phyloP scores from a whole-genome alignment of 441 rosid species.

The Populus hybrid region DNA sequence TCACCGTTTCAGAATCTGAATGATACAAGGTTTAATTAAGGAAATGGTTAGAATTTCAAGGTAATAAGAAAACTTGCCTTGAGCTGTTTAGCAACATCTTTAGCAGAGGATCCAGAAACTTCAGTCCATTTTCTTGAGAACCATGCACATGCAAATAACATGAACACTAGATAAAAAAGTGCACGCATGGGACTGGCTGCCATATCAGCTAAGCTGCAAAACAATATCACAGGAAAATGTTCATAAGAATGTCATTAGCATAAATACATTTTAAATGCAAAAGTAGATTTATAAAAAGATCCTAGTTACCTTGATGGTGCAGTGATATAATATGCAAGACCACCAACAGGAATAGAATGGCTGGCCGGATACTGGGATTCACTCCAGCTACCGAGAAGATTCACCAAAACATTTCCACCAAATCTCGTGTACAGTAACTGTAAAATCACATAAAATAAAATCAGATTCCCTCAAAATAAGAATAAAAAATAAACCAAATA shows the following conservation, averaged over 20 bases:
- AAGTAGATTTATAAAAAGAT: background rate
- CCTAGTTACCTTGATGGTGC: conserved; percentile 40
- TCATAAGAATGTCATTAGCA: background rate
- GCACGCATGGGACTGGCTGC: conserved; percentile 95
- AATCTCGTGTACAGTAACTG: conserved; percentile 75
- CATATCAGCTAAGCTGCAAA: conserved; percentile 71
- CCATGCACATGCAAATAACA: conserved; percentile 82
- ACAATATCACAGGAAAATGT: background rate
- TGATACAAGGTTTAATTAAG: no score
- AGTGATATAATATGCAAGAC: conserved; percentile 53
- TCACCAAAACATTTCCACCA: conserved; percentile 71
- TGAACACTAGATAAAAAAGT: conserved; percentile 74
- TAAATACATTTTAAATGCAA: background rate
- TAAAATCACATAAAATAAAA: background rate
- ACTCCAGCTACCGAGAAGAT: conserved; percentile 80
- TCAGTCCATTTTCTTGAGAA: conserved; percentile 97
- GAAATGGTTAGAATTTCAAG: no score
- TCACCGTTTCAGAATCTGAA: background rate
- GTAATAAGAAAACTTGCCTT: conserved; percentile 39
- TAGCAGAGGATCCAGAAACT: conserved; percentile 94
- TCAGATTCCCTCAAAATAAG: no score
- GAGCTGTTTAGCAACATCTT: conserved; percentile 92
- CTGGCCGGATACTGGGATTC: conserved; percentile 85
- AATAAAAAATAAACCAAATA: no score
- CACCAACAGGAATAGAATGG: conserved; percentile 82